Base-by-base conservation (phyloP, 176 grass and related monocot species). In the Ensete ventricosum region DNA sequence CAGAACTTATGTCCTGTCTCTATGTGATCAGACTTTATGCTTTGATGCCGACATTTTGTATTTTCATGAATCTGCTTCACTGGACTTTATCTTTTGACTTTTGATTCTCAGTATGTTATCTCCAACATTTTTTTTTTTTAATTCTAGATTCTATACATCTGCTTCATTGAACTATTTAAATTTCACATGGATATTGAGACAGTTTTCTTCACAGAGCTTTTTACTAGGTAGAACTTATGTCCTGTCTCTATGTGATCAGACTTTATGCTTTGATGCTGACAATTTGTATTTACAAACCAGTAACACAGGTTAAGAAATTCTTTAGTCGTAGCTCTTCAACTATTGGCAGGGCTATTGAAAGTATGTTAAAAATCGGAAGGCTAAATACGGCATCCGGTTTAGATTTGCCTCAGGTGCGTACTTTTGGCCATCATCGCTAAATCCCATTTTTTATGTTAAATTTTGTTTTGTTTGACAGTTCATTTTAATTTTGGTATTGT, bases 381-480 rank as follows among this genome's bases (percentile, higher is more conserved):
- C 50, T 92, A 52, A 86, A 82, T 90, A 77, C 83, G 55, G 52
- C 69, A 79, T 90, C 93, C 69, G 82, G 84, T 82, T 74, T 96
- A 73, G 93, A 96, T 86, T 85, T 96, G 80, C 89, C 93, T 83
- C 93, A 96, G 89, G 93, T 92, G 9, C 50, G 51, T 72, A 71
- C 79, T 82, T 84, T 83, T 49, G 64, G 65, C 67, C 12, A 50
- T n/a, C 67, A 14, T 70, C 14, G 20, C 11, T 1, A 49, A 70
- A 70, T 19, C 4, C 20, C 11, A 49, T 70, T 48, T 19, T 11
- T 70, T 11, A 50, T 70, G 48, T 4, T 16, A 70, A 43, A 50
- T 21, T 17, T 70, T 50, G 9, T 69, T 49, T 49, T 17, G 8
- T 43, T 50, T 19, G 55, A 4, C 17, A 57, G 19, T 57, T 16